Conservation (phyloP, 1,284 basidiomycete species). For the Puccinia horiana region DNA sequence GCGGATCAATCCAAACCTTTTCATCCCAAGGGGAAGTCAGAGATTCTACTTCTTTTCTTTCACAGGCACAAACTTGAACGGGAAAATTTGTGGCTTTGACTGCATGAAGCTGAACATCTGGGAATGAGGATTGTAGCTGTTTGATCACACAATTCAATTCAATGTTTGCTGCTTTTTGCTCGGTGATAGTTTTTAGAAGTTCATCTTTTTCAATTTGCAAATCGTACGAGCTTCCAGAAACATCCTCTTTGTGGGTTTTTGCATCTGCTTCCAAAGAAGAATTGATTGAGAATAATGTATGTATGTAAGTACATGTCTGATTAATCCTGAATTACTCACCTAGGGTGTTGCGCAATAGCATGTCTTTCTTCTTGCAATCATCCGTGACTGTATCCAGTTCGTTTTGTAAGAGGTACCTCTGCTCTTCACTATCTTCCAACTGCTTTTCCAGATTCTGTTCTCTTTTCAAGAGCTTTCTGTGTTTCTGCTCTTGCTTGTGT, state of each 20-base stretch:
- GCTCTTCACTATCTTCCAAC: neutral
- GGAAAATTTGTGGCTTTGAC: neutral
- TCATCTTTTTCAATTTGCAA: neutral
- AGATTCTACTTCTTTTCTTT: neutral
- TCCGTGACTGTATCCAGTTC: neutral
- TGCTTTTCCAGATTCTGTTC: neutral
- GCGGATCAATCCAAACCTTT: neutral
- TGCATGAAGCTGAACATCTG: neutral
- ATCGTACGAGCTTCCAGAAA: neutral
- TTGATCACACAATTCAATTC: neutral
- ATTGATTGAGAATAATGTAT: too few relatives aligned
- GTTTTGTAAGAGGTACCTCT: neutral
- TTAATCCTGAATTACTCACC: neutral
- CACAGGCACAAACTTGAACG: neutral
- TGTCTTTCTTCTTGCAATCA: neutral
- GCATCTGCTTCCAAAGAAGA: neutral
- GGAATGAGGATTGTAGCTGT: neutral
- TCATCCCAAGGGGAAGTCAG: neutral
- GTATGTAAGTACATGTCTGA: neutral
- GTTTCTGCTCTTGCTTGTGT: neutral
- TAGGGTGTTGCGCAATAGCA: neutral
- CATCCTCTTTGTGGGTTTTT: neutral
- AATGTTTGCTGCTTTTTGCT: neutral
- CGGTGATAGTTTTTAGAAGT: neutral
- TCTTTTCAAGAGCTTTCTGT: neutral